These are phyloP conservation scores for Cyclotella baltica DNA, from an alignment of 108 stramenopile species.

Conservation along the genomic window DNA sequence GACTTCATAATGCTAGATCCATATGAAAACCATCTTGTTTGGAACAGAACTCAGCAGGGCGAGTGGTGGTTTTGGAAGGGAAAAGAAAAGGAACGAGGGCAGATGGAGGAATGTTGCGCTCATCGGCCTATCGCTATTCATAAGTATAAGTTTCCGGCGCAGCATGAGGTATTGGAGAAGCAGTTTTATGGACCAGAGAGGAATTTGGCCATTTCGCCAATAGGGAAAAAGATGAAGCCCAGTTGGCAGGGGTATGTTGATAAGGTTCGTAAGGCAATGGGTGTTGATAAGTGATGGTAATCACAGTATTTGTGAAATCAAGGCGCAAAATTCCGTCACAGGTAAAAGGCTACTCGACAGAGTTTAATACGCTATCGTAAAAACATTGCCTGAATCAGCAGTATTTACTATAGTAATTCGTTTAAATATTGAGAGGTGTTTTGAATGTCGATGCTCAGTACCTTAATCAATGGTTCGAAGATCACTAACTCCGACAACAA, in stretches of 20 bases:
- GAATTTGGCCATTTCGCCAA: background rate
- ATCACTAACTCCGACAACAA: too few species aligned
- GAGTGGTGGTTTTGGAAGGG: slow-evolving; percentile 56
- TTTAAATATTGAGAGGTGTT: too few species aligned
- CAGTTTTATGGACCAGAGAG: slow-evolving; percentile 39
- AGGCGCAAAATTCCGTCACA: too few species aligned
- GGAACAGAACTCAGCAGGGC: slow-evolving; percentile 49
- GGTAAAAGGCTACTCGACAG: too few species aligned
- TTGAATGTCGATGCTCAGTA: too few species aligned
- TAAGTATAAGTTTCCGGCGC: slow-evolving; percentile 27
- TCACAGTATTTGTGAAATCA: too few species aligned
- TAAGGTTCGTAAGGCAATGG: slow-evolving; percentile 45
- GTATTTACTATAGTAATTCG: too few species aligned
- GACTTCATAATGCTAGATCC: slow-evolving; percentile 31
- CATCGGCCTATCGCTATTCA: slow-evolving; percentile 43
- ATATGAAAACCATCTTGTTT: slow-evolving; percentile 20
- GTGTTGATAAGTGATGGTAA: too few species aligned
- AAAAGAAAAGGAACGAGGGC: slow-evolving; percentile 35
- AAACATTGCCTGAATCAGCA: too few species aligned
- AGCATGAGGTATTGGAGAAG: slow-evolving; percentile 10
- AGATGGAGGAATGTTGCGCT: slow-evolving; percentile 46
- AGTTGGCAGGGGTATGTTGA: slow-evolving; percentile 12
- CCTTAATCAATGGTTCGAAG: too few species aligned
- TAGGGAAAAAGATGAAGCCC: slow-evolving; percentile 11
- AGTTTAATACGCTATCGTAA: too few species aligned